These are phyloP conservation scores for Syncephalastrum racemosum DNA, from an alignment of 371 early-diverging fungal species.

Conservation along the genomic window DNA sequence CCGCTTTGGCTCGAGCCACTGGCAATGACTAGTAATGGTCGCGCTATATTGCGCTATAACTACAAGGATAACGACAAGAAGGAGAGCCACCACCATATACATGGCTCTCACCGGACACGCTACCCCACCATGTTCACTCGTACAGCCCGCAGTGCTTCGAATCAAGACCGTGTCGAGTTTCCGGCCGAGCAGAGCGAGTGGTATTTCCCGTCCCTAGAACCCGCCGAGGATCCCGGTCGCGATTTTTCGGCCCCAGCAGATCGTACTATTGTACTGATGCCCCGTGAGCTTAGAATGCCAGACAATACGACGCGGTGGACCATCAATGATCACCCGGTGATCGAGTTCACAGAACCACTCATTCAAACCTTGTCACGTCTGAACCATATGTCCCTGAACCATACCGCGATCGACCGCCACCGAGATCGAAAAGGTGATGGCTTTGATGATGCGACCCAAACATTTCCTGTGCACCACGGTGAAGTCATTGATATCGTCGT, in stretches of 20 bases:
- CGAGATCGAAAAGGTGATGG: slow-evolving; percentile 13
- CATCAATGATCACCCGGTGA: slow-evolving; percentile 12
- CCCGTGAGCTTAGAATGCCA: slow-evolving; percentile 6
- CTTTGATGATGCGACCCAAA: slow-evolving; percentile 16
- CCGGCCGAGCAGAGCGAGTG: slow-evolving; percentile 15
- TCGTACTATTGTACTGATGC: slow-evolving; percentile 17
- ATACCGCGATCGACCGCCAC: slow-evolving; percentile 14
- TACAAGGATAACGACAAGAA: background rate
- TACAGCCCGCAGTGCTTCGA: slow-evolving; percentile 1
- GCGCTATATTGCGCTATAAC: slow-evolving; percentile 19
- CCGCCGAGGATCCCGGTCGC: background rate
- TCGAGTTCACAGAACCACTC: slow-evolving; percentile 11
- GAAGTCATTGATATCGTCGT: slow-evolving; percentile 40
- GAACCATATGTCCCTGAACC: slow-evolving; percentile 8
- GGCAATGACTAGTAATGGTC: slow-evolving; percentile 7
- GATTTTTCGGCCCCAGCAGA: slow-evolving; percentile 16
- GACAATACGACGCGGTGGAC: slow-evolving; percentile 20
- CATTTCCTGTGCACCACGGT: slow-evolving; percentile 20
- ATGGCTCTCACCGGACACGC: background rate
- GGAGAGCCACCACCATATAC: background rate
- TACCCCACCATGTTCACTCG: background rate
- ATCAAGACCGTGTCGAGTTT: slow-evolving; percentile 4
- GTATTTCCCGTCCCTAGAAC: slow-evolving; percentile 13
- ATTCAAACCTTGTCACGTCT: slow-evolving; percentile 10
- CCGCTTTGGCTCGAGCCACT: slow-evolving; percentile 7